Evolutionary conservation across 192 early-diverging fungal genomes (phyloP).

Genomic region (Backusella circina): DNA sequence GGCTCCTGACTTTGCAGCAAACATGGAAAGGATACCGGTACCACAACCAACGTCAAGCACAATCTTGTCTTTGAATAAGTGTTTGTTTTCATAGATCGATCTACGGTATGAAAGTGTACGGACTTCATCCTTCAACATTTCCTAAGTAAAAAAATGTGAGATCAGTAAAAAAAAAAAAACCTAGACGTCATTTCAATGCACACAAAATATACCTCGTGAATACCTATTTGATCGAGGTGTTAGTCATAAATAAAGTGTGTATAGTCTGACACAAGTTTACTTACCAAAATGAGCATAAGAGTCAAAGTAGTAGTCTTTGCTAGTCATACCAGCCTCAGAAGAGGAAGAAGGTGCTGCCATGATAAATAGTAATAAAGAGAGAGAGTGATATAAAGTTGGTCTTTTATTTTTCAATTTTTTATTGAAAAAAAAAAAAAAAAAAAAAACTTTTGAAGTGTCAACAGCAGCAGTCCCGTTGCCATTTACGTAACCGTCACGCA

Average conservation of each 20-base stretch:
- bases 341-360: neutral
- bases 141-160: conserved; percentile 34
- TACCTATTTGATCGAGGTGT: neutral
- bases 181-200: neutral
- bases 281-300: conserved; percentile 94
- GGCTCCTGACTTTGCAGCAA: conserved; percentile 97
- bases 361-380: neutral
- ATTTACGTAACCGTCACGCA: neutral
- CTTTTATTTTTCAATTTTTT: neutral
- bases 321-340: conserved; percentile 16
- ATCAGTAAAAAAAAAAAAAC: too few species aligned
- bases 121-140: conserved; percentile 98
- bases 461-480: neutral
- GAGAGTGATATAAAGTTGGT: neutral
- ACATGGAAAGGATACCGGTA: conserved; percentile 98
- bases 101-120: conserved; percentile 90
- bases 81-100: conserved; percentile 92
- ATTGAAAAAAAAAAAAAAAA: conserved; percentile 31
- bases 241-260: neutral
- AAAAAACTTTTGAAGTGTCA: neutral
- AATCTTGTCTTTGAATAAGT: conserved; percentile 95
- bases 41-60: conserved; percentile 99
- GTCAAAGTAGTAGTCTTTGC: conserved; percentile 94
- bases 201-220: conserved; percentile 14
- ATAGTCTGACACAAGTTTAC: neutral